A percentile compares a stretch with the other conserved stretches of the same genome.
phyloP scores from a whole-genome alignment of 129 eudicot genomes.

The Flaveria trinervia region DNA sequence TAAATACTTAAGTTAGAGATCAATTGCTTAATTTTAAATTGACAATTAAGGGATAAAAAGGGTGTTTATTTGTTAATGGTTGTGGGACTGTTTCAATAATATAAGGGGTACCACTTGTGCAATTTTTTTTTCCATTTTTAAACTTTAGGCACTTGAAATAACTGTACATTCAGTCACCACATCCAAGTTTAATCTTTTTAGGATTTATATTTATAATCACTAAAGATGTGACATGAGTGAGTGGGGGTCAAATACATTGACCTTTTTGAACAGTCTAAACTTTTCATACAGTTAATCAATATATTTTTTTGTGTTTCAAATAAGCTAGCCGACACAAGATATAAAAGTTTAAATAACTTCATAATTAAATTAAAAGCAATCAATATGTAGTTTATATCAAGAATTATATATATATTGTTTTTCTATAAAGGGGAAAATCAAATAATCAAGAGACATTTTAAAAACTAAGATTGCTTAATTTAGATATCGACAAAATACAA shows the following conservation, averaged over 20 bases:
- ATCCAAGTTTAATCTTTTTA: conserved; percentile 18
- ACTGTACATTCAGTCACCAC: neutral
- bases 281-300: neutral
- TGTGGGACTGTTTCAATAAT: neutral
- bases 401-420: too few relatives aligned
- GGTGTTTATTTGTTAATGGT: neutral
- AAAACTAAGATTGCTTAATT: too few relatives aligned
- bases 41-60: neutral
- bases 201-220: conserved; percentile 1
- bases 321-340: too few relatives aligned
- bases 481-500: too few relatives aligned
- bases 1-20: neutral
- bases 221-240: conserved; percentile 25
- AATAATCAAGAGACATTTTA: too few relatives aligned
- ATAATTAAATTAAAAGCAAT: too few relatives aligned
- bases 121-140: neutral
- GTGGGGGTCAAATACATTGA: conserved; percentile 21
- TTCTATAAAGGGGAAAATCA: too few relatives aligned
- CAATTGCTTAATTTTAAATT: neutral
- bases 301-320: neutral
- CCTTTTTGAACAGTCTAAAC: conserved; percentile 2
- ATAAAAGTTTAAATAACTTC: too few relatives aligned
- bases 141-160: neutral
- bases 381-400: too few relatives aligned
- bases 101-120: neutral